Percentiles rank a stretch among this genome's conserved stretches.
Evolutionary conservation across 495 filamentous ascomycete species (phyloP).

Genomic region (Penicillium paradoxum): DNA sequence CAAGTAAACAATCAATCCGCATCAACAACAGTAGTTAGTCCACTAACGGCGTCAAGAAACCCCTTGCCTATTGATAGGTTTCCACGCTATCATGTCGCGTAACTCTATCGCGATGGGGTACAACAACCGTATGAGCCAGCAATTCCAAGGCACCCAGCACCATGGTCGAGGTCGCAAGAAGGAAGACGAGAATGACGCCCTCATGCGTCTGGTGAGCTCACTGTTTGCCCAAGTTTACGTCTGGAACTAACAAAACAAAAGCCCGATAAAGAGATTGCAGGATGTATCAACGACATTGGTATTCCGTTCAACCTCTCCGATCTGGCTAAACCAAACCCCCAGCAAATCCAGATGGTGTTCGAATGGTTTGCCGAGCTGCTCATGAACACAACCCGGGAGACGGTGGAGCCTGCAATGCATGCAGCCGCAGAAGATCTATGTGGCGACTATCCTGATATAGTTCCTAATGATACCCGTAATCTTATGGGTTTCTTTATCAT

Average conservation of each 20-base stretch:
- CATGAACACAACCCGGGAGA: constrained; percentile 84
- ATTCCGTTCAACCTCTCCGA: constrained; percentile 84
- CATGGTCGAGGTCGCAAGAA: constrained; percentile 62
- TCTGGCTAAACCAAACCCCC: constrained; percentile 85
- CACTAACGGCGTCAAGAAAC: neutral
- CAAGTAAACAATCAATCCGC: constrained; percentile 37
- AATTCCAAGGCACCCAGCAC: constrained; percentile 57
- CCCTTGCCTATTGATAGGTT: constrained; percentile 6
- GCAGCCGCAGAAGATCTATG: constrained; percentile 82
- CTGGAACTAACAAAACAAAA: constrained; percentile 25
- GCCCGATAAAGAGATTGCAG: constrained; percentile 85
- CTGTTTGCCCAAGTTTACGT: neutral
- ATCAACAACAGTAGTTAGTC: constrained; percentile 24
- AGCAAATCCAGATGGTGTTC: constrained; percentile 91
- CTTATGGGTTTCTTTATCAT: constrained; percentile 89
- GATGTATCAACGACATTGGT: constrained; percentile 94
- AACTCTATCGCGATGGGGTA: constrained; percentile 40
- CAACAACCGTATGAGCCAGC: constrained; percentile 75
- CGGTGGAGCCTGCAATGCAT: constrained; percentile 90
- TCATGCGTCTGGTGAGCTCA: constrained; percentile 72
- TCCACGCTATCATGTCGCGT: neutral
- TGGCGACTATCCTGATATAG: constrained; percentile 73
- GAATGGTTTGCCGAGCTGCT: constrained; percentile 95
- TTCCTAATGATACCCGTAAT: constrained; percentile 81
- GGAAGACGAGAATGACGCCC: constrained; percentile 75